Conservation (phyloP, 495 filamentous ascomycete species). For the Chaetomium cochliodes region DNA sequence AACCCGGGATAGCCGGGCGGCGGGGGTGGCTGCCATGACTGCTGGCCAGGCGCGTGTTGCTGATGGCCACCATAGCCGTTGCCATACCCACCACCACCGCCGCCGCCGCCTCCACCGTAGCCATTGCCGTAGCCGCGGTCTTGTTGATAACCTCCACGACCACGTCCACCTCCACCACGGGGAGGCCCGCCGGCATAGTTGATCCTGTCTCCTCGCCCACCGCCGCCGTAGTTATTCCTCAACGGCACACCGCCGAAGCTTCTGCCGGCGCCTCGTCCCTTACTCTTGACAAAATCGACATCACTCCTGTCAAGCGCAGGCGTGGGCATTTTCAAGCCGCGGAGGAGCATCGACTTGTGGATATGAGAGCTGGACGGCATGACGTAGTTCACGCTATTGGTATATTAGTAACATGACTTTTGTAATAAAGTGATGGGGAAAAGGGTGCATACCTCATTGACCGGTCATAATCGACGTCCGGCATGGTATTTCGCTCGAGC, state of each 20-base stretch:
- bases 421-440: background rate
- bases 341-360: conserved; percentile 93
- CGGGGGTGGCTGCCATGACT: conserved; percentile 16
- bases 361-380: conserved; percentile 67
- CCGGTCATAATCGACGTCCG: conserved; percentile 76
- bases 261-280: conserved; percentile 59
- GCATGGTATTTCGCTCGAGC: conserved; percentile 63
- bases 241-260: conserved; percentile 46
- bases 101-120: conserved; percentile 14
- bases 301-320: conserved; percentile 72
- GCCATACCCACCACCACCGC: conserved; percentile 33
- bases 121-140: conserved; percentile 26
- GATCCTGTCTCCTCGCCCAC: conserved; percentile 39
- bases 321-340: conserved; percentile 69
- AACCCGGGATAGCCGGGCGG: conserved; percentile 24
- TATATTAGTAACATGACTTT: conserved; percentile 19
- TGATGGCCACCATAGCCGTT: conserved; percentile 31
- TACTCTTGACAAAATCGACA: conserved; percentile 63
- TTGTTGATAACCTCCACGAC: conserved; percentile 28
- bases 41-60: conserved; percentile 2
- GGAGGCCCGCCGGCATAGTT: conserved; percentile 42
- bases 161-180: conserved; percentile 14
- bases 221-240: conserved; percentile 32
- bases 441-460: conserved; percentile 66
- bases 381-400: conserved; percentile 71